Percentiles rank a stretch among this genome's conserved stretches.
These are phyloP conservation scores for Steccherinum ochraceum DNA, from an alignment of 768 basidiomycete species.

Conservation along the genomic window DNA sequence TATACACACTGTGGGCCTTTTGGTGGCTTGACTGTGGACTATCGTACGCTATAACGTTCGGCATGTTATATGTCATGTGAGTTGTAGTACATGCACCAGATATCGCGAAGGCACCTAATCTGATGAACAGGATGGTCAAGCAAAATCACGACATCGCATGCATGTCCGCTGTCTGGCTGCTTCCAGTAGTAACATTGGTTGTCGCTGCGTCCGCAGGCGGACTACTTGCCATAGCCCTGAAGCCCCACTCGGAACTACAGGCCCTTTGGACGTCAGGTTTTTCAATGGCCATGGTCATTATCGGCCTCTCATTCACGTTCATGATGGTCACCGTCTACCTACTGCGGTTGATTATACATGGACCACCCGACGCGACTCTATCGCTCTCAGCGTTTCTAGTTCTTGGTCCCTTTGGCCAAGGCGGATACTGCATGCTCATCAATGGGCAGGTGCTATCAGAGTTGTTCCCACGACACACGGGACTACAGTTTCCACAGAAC, in stretches of 20 bases:
- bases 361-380: slow-evolving; percentile 32
- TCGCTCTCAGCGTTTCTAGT: slow-evolving; percentile 42
- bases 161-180: slow-evolving; percentile 42
- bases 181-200: slow-evolving; percentile 46
- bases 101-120: background rate
- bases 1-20: slow-evolving; percentile 39
- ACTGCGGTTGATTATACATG: slow-evolving; percentile 35
- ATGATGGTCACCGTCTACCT: slow-evolving; percentile 46
- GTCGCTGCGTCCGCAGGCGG: slow-evolving; percentile 49
- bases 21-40: slow-evolving; percentile 45
- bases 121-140: slow-evolving; percentile 31
- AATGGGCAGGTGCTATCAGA: slow-evolving; percentile 32
- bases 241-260: slow-evolving; percentile 26
- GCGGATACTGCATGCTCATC: slow-evolving; percentile 37
- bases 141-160: slow-evolving; percentile 35
- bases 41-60: slow-evolving; percentile 39
- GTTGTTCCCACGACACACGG: slow-evolving; percentile 26
- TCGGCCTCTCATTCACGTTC: slow-evolving; percentile 41
- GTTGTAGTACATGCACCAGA: background rate
- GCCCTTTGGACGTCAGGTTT: slow-evolving; percentile 37
- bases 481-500: slow-evolving; percentile 25
- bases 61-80: slow-evolving; percentile 45
- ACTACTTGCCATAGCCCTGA: slow-evolving; percentile 34
- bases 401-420: slow-evolving; percentile 50
- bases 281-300: slow-evolving; percentile 36